Conservation (phyloP, 768 basidiomycete species). For the Leccinum incarnatum region DNA sequence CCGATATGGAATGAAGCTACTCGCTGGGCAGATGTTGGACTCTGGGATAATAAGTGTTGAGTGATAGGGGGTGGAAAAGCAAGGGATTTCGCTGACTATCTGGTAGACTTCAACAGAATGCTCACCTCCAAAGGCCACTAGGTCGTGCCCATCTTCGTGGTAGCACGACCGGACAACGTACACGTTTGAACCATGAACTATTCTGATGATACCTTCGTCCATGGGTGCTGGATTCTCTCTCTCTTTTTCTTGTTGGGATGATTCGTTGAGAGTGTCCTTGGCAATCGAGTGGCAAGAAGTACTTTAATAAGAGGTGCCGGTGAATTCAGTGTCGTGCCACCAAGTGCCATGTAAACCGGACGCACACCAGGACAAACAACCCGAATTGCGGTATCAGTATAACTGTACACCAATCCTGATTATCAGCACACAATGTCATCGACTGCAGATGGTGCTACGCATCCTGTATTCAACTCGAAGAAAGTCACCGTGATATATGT, state of each 20-base stretch:
- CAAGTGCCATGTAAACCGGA: not conserved
- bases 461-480: constrained; percentile 51
- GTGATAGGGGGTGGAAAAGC: constrained; percentile 4
- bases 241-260: not conserved
- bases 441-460: not conserved
- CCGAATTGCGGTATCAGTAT: constrained; percentile 3
- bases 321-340: not conserved
- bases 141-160: constrained; percentile 59
- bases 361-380: not conserved
- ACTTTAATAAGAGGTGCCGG: no score
- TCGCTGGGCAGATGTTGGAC: constrained; percentile 41
- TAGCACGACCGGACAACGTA: constrained; percentile 61
- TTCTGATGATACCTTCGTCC: constrained; percentile 46
- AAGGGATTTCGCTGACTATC: constrained; percentile 45
- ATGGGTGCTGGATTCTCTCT: constrained; percentile 29
- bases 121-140: constrained; percentile 72
- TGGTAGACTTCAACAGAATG: constrained; percentile 69
- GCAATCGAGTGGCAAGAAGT: not conserved
- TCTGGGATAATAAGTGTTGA: constrained; percentile 29
- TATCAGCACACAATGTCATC: constrained; percentile 16
- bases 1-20: constrained; percentile 77
- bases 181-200: constrained; percentile 59
- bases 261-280: not conserved
- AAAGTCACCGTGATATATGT: constrained; percentile 92
- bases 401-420: not conserved